Evolutionary conservation across 2,329 filamentous ascomycete species (phyloP).

Genomic region (Bipolaris zeicola): DNA sequence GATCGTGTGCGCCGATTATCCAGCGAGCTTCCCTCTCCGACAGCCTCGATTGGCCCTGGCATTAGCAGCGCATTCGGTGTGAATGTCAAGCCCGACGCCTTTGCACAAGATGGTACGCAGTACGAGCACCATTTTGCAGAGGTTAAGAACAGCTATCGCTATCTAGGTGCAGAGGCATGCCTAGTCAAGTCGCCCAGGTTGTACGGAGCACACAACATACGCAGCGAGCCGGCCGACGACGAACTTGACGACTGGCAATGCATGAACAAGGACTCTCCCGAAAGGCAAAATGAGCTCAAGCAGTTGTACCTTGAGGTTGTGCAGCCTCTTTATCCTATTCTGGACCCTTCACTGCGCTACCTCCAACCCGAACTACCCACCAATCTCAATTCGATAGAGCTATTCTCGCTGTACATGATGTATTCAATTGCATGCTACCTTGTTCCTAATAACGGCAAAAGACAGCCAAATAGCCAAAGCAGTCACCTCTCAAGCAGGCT

Average conservation of each 20-base stretch:
- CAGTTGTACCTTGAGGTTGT: slow-evolving; percentile 38
- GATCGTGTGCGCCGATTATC: slow-evolving; percentile 43
- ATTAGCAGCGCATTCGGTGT: slow-evolving; percentile 14
- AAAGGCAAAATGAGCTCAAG: slow-evolving; percentile 38
- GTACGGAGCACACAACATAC: slow-evolving; percentile 21
- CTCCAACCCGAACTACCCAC: slow-evolving; percentile 27
- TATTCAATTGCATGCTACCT: slow-evolving; percentile 46
- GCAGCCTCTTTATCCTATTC: slow-evolving; percentile 38
- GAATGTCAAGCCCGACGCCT: slow-evolving; percentile 21
- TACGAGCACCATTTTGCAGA: slow-evolving; percentile 45
- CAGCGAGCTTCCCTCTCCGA: slow-evolving; percentile 26
- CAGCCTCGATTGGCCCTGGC: slow-evolving; percentile 20
- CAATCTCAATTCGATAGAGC: slow-evolving; percentile 33
- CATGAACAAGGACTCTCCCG: slow-evolving; percentile 30
- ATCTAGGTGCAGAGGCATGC: slow-evolving; percentile 43
- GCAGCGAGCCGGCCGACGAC: slow-evolving; percentile 21
- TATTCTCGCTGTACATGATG: slow-evolving; percentile 44
- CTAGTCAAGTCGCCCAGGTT: slow-evolving; percentile 40
- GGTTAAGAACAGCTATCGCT: slow-evolving; percentile 42
- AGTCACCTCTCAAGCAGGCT: slow-evolving; percentile 35
- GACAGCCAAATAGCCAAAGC: slow-evolving; percentile 24
- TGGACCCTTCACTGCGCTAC: slow-evolving; percentile 37
- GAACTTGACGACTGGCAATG: slow-evolving; percentile 36
- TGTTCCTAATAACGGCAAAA: slow-evolving; percentile 34
- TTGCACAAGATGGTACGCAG: slow-evolving; percentile 22